Percentiles rank a stretch among this genome's conserved stretches.
Conservation (phyloP, 495 filamentous ascomycete genomes). For the Aspergillus incahuasiensis region DNA sequence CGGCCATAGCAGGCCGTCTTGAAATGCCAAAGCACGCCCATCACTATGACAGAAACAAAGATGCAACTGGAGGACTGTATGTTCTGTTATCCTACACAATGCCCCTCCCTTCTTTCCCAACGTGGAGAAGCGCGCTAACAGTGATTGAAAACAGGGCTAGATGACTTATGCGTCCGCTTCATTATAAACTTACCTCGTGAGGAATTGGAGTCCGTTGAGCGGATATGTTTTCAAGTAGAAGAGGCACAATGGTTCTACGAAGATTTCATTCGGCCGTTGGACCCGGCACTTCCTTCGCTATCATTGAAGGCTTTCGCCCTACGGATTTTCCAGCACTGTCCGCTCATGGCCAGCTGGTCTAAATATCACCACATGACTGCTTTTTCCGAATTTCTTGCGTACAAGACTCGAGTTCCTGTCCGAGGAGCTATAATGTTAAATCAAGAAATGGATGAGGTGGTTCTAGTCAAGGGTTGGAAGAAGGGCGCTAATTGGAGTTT, state of each 20-base stretch:
- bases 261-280: slow-evolving; percentile 90
- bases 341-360: slow-evolving; percentile 75
- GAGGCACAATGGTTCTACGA: slow-evolving; percentile 99
- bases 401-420: slow-evolving; percentile 91
- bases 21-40: slow-evolving; percentile 41
- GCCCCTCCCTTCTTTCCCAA: background rate
- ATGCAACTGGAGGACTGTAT: slow-evolving; percentile 86
- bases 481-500: slow-evolving; percentile 96
- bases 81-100: slow-evolving; percentile 28
- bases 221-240: slow-evolving; percentile 97
- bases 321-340: slow-evolving; percentile 89
- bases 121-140: slow-evolving; percentile 8
- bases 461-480: slow-evolving; percentile 96
- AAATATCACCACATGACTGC: slow-evolving; percentile 71
- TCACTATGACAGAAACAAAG: slow-evolving; percentile 71
- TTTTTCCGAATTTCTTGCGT: slow-evolving; percentile 83
- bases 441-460: slow-evolving; percentile 80
- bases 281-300: slow-evolving; percentile 79
- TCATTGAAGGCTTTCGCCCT: slow-evolving; percentile 76
- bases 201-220: slow-evolving; percentile 82
- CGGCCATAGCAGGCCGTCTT: slow-evolving; percentile 19
- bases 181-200: slow-evolving; percentile 91
- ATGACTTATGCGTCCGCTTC: slow-evolving; percentile 92
- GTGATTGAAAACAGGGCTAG: slow-evolving; percentile 62
- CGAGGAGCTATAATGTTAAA: slow-evolving; percentile 91